Percentiles rank a stretch among this genome's conserved stretches.
Evolutionary conservation across 1,284 basidiomycete genomes (phyloP).

Genomic region (Sanghuangporus weigelae): DNA sequence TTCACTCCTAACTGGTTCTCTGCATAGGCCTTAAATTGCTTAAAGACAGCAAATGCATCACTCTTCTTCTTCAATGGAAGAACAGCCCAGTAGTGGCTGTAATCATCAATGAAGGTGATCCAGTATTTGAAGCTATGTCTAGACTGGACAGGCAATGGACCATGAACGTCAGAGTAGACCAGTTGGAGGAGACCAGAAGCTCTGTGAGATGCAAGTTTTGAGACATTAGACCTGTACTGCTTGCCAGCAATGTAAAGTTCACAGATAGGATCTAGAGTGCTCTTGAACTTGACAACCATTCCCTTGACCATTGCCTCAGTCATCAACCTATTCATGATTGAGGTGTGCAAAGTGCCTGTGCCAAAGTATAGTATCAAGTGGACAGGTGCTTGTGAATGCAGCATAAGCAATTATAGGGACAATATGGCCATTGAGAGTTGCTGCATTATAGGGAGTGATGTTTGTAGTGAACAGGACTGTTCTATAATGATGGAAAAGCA

Average conservation of each 20-base stretch:
- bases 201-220: no score
- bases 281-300: constrained; percentile 14
- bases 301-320: constrained; percentile 14
- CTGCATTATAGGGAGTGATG: constrained; percentile 18
- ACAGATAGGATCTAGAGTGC: constrained; percentile 17
- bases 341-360: neutral
- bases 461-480: constrained; percentile 15
- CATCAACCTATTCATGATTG: neutral
- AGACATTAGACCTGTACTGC: constrained; percentile 16
- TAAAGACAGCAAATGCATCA: no score
- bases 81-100: constrained; percentile 17
- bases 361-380: neutral
- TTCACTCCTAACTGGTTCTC: no score
- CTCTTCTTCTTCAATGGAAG: constrained; percentile 21
- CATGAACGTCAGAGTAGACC: constrained; percentile 25
- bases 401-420: neutral
- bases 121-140: constrained; percentile 23
- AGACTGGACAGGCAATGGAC: constrained; percentile 17
- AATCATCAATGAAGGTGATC: constrained; percentile 26
- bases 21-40: no score
- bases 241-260: constrained; percentile 21
- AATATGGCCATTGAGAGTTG: constrained; percentile 5
- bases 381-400: neutral
- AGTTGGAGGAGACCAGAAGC: constrained; percentile 17
- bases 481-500: neutral